Base-by-base conservation (phyloP, 202 grass and related monocot species). In the Bolboschoenoplectus hybrid region DNA sequence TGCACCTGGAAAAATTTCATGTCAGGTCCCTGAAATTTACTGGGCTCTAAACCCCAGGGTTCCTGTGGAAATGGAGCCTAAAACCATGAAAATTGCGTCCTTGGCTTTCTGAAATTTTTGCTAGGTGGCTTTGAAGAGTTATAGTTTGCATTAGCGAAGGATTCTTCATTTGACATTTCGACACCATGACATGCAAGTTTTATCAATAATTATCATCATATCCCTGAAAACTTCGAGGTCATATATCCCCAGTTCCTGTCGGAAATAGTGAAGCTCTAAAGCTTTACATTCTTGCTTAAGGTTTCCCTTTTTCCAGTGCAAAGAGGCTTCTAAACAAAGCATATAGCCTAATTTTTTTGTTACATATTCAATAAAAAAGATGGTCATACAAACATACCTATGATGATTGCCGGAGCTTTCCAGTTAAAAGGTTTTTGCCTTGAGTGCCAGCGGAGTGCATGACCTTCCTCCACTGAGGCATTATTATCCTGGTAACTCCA, bases 371-470 rank as follows among this genome's bases (percentile, higher is more conserved):
- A 20, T 44, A 44, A 1, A 4, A 72, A 50, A 32, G 13, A 49
- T 5, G 19, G 46, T 74, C 43, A 2, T 32, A 74, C 34, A 69
- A 62, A 53, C 90, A 86, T 86, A 94, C 94, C 95, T 82, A 97
- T 83, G 85, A 97, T 80, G 90, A 94, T 87, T 66, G 85, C 91
- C 57, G 92, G 92, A 67, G 91, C 95, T 83, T 85, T 97, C 89
- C 92, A 91, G 87, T 85, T 87, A 86, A 84, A 93, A 16, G 89
- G 75, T 35, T 91, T 97, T 56, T 79, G 10, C 71, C 65, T 74
- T 45, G 57, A 72, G 49, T 4, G 78, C 47, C 9, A 52, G 20
- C 3, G 46, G 39, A 39, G 12, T 43, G 26, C 13, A 17, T 71
- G 2, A 32, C 74, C 7, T 53, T 39, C 61, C 57, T 90, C 85